Conservation (phyloP, 352 stramenopile genomes). For the Globisporangium viniferum region DNA sequence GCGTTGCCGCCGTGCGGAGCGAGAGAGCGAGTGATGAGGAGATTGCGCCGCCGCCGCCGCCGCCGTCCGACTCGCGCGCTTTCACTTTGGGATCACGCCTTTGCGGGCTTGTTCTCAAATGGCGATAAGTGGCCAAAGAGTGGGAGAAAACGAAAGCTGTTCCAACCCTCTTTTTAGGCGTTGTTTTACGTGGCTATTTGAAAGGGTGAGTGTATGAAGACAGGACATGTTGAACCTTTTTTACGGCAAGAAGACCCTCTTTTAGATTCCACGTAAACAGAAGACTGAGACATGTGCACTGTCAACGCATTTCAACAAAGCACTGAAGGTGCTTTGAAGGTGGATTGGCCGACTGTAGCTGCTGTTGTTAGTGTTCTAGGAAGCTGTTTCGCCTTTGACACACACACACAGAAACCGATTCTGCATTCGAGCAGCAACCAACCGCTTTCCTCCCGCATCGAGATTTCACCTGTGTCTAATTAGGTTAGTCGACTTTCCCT, state of each 20-base stretch:
- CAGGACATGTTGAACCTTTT: constrained; percentile 1
- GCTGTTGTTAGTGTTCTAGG: background rate
- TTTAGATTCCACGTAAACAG: background rate
- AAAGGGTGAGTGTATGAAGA: too few relatives aligned
- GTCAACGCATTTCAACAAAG: background rate
- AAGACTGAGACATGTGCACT: background rate
- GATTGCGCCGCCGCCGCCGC: background rate
- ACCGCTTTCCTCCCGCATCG: too few relatives aligned
- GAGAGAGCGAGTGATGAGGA: background rate
- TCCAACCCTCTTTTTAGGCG: background rate
- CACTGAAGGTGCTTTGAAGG: too few relatives aligned
- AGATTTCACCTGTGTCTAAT: too few relatives aligned
- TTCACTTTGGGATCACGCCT: background rate
- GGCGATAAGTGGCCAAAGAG: constrained; percentile 6
- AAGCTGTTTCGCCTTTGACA: background rate
- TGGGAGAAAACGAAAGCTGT: background rate
- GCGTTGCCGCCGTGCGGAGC: background rate
- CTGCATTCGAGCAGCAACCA: background rate
- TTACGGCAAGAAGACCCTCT: background rate
- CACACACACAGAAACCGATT: background rate
- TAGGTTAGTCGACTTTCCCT: too few relatives aligned
- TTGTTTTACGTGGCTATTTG: background rate
- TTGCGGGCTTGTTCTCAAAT: constrained; percentile 4
- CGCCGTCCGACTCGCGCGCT: background rate
- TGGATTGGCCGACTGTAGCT: background rate